Base-by-base conservation (phyloP, 768 basidiomycete species). In the Dioszegia aurantiaca region DNA sequence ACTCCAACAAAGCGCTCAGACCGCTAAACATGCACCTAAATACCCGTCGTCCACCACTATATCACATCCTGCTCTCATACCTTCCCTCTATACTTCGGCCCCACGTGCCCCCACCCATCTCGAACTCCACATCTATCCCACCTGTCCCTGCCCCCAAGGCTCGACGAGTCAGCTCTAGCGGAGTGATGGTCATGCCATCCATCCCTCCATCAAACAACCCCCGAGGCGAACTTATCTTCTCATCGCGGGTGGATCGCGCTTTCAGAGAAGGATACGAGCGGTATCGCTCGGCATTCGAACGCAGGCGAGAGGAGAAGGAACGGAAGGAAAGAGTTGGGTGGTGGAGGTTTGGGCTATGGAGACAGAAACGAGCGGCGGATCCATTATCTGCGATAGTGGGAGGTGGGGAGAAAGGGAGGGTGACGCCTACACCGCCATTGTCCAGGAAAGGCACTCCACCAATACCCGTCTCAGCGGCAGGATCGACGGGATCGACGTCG, bases 11-110 rank as follows among this genome's bases (percentile, higher is more conserved):
- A 44, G 86, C 92, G 0, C 81, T 99, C 14, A 85, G 94, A 17
- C 88, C 87, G 19, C 87, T 97, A 76, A 99, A 99, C 77, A 93
- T 99, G 86, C 89, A 90, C 70, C 82, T 99, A 65, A 99, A 99
- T 79, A 88, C 94, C 68, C 87, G 92, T 40, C 84, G 85, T 64
- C 86, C 86, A 1, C 58, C 51, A 2, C 19, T 53, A 39, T 19
- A 19, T 8, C 51, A 53, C 11, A 36, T 9, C n/a, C 62, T 59
- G 27, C 37, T 54, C 27, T 47, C 65, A 33, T 52, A 49, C 26
- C 64, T 65, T 10, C 44, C 60, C 61, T 33, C 55, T 82, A 83
- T 86, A 76, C 84, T 36, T 59, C 26, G 28, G 40, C 59, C 49
- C 40, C 49, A 24, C 53, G 41, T 3, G 48, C 17, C 28, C 8